Percentiles rank a stretch among this genome's conserved stretches.
phyloP scores from a whole-genome alignment of 331 rosid species.

The Telfairia occidentalis region DNA sequence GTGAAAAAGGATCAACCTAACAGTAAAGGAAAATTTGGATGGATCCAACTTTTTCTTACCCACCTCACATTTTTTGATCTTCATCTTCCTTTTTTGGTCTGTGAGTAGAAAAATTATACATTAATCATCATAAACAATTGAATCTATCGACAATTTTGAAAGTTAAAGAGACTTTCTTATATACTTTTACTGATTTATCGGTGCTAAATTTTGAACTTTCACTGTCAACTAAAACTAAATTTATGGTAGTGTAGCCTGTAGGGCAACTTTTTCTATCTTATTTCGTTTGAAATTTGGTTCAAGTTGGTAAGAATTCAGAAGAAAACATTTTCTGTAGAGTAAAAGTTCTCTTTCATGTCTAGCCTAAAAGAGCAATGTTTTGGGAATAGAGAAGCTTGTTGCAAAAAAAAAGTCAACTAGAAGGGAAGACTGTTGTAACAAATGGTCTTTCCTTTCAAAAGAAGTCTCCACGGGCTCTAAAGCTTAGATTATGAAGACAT shows the following conservation, averaged over 20 bases:
- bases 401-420: neutral
- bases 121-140: neutral
- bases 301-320: neutral
- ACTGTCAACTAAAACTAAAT: neutral
- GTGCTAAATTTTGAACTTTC: neutral
- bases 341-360: neutral
- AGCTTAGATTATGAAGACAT: too few species aligned
- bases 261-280: neutral
- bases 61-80: neutral
- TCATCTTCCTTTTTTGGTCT: neutral
- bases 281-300: neutral
- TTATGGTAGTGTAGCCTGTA: neutral
- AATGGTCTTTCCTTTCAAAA: too few species aligned
- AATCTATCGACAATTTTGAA: neutral
- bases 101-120: neutral
- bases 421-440: neutral
- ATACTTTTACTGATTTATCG: neutral
- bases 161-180: neutral
- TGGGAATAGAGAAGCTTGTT: too few species aligned
- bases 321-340: neutral
- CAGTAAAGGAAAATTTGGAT: neutral
- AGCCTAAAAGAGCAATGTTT: neutral
- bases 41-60: neutral
- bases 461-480: too few species aligned
- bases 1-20: neutral